Conservation (phyloP, 495 filamentous ascomycete species). For the Rhypophila decipiens region DNA sequence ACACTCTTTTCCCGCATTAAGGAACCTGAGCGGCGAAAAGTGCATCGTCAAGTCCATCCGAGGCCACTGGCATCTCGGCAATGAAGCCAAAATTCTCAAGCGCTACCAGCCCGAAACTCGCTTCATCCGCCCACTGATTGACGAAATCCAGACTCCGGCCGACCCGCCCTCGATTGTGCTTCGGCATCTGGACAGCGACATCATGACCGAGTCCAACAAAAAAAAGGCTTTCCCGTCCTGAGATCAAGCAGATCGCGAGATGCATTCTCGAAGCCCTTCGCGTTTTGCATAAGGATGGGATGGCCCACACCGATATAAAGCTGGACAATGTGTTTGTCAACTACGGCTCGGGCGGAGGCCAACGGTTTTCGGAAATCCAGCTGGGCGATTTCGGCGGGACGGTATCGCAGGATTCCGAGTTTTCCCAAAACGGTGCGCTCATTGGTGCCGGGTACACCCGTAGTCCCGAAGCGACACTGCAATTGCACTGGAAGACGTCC, state of each 20-base stretch:
- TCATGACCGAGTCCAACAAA: conserved; percentile 24
- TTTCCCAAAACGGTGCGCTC: conserved; percentile 30
- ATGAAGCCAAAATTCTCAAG: conserved; percentile 37
- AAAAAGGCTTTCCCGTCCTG: conserved; percentile 28
- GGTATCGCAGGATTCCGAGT: conserved; percentile 26
- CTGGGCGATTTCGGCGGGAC: conserved; percentile 35
- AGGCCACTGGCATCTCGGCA: conserved; percentile 29
- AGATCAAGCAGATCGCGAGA: conserved; percentile 38
- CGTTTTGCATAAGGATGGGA: conserved; percentile 32
- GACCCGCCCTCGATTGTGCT: conserved; percentile 39
- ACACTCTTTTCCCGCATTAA: conserved; percentile 12
- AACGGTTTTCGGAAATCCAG: conserved; percentile 32
- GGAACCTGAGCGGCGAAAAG: conserved; percentile 19
- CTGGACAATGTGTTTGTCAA: conserved; percentile 38
- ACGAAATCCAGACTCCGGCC: conserved; percentile 31
- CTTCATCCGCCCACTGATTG: conserved; percentile 29
- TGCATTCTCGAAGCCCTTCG: conserved; percentile 31
- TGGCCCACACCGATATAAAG: conserved; percentile 41
- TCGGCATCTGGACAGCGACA: conserved; percentile 34
- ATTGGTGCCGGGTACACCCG: conserved; percentile 32
- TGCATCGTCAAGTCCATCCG: conserved; percentile 34
- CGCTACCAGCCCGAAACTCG: conserved; percentile 31
- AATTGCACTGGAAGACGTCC: conserved; percentile 28
- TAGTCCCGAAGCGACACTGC: conserved; percentile 33
- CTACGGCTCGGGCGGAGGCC: conserved; percentile 17